Base-by-base conservation (phyloP, 768 basidiomycete species). In the Ramaria sp. region DNA sequence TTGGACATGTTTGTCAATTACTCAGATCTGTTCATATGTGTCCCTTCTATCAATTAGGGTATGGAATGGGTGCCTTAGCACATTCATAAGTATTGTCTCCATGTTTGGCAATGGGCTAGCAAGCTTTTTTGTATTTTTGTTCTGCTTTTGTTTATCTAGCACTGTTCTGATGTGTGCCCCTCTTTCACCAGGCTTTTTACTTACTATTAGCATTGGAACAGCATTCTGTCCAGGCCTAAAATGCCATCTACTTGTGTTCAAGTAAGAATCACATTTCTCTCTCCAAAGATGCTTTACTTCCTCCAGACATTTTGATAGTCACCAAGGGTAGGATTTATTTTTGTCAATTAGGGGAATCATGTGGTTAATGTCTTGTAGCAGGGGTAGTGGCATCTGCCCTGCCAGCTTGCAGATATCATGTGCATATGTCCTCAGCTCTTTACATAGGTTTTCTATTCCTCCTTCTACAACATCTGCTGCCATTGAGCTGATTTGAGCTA, bases 291-390 rank as follows among this genome's bases (percentile, higher is more conserved):
- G 52, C 11, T 62, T 58, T 7, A 67, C 58, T 0, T 64, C 64
- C 22, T 73, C 70, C 2, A 70, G 71, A 52, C 77, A 78, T 10
- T 61, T 31, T 2, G 68, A 67, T 0, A 66, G 67, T 6, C 65
- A 59, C 72, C 72, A 77, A 0, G 60, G 59, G 50, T 75, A 73
- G 3, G 41, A 45, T 41, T 65, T 62, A 42, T 73, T 70, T 22
- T n/a, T n/a, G n/a, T n/a, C n/a, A n/a, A 67, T 68, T 1, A 73
- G 33, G 0, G 69, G 69, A 4, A 75, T 75, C 1, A 39, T 45
- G 60, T 75, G 70, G 53, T 73, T 75, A 22, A 75, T 70, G 0
- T 47, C 67, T 0, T 71, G 24, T 4, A 69, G 43, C 1, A 66
- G 67, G 0, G 67, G 68, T n/a, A 69, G 47, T 0, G 60, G 59